phyloP scores from a whole-genome alignment of 495 filamentous ascomycete genomes.

The Aspergillus indologenus region DNA sequence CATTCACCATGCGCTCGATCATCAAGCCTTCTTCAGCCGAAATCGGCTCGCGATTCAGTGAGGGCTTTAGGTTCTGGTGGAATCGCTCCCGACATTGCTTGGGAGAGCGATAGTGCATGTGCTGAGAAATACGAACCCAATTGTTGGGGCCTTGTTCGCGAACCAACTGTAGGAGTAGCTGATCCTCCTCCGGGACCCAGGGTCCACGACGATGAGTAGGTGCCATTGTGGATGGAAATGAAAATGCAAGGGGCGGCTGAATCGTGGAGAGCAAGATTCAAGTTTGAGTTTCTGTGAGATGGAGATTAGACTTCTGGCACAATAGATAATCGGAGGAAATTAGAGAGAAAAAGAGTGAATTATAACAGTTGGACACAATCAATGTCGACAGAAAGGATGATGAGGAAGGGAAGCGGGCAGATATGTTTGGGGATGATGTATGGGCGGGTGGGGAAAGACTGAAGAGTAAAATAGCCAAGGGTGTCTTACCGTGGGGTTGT shows the following conservation, averaged over 20 bases:
- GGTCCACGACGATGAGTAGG: constrained; percentile 72
- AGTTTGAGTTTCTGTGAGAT: constrained; percentile 1
- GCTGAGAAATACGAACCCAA: constrained; percentile 85
- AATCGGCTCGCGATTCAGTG: constrained; percentile 88
- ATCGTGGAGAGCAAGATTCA: constrained; percentile 5
- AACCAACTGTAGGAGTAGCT: constrained; percentile 67
- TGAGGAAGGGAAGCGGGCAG: constrained; percentile 1
- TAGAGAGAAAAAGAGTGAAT: not conserved
- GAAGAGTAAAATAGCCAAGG: not conserved
- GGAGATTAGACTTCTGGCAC: constrained; percentile 7
- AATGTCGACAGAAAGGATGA: not conserved
- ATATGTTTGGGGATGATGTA: constrained; percentile 3
- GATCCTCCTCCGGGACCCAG: constrained; percentile 83
- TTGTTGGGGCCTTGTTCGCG: constrained; percentile 75
- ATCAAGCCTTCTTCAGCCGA: constrained; percentile 78
- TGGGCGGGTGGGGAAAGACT: constrained; percentile 3
- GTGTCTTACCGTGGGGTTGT: constrained; percentile 1
- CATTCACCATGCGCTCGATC: constrained; percentile 77
- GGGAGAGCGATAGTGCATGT: constrained; percentile 73
- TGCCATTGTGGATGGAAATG: constrained; percentile 35
- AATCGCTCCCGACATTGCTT: constrained; percentile 97
- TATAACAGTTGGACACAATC: not conserved
- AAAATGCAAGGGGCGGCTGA: not conserved
- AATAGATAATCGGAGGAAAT: not conserved
- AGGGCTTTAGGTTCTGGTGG: constrained; percentile 92